Evolutionary conservation across 768 basidiomycete genomes (phyloP).

Genomic region (Lentinus tigrinus): DNA sequence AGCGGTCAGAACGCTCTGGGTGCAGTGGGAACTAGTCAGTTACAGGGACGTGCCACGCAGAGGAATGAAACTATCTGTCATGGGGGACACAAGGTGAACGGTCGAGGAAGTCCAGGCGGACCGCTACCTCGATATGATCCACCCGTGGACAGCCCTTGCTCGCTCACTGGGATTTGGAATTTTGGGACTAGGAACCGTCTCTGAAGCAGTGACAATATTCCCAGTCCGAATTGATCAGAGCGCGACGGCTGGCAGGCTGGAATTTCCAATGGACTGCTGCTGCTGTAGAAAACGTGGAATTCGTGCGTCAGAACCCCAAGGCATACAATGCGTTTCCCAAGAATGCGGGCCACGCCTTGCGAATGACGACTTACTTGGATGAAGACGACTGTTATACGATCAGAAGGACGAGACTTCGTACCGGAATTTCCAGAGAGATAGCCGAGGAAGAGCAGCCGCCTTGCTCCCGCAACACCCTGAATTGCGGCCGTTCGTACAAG

Average conservation of each 20-base stretch:
- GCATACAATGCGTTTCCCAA: neutral
- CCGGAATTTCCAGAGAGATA: slow-evolving; percentile 10
- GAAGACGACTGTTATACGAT: neutral
- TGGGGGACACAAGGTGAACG: neutral
- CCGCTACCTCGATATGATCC: neutral
- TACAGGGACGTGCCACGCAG: neutral
- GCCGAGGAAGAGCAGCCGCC: slow-evolving; percentile 12
- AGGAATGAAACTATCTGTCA: neutral
- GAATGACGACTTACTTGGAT: neutral
- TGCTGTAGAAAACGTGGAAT: neutral
- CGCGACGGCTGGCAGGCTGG: neutral
- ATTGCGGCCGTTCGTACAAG: neutral
- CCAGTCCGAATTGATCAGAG: neutral
- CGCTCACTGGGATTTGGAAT: neutral
- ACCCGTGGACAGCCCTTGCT: neutral
- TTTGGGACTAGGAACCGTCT: neutral
- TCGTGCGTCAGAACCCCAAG: neutral
- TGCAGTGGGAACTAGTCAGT: neutral
- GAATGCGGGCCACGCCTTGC: neutral
- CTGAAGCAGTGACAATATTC: neutral
- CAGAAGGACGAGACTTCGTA: slow-evolving; percentile 4
- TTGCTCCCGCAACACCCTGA: slow-evolving; percentile 6
- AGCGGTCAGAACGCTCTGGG: neutral
- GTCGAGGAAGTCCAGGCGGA: neutral
- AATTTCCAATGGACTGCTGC: neutral